Evolutionary conservation across 495 filamentous ascomycete species (phyloP), one percentile per base, ranked within the genome.

Genomic region (Podospora conica): DNA sequence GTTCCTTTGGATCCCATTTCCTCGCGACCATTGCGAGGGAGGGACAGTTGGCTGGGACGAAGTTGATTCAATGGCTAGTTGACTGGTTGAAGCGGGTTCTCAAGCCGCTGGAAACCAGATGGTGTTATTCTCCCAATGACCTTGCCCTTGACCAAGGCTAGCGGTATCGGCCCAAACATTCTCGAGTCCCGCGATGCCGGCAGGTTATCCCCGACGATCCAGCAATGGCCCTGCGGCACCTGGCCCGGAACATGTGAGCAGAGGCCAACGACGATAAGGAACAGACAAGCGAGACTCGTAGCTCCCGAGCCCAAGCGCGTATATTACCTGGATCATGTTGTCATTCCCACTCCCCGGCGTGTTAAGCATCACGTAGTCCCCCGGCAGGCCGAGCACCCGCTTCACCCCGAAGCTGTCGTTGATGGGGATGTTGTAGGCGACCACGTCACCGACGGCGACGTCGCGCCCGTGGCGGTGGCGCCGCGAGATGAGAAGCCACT

Each of bases 151-250:
- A 97, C 85, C 67, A 97, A 76, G 0, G 84, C 93, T 76, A 97
- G 77, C 12, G 95, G 93, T 21, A 98, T 70, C 0, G 95, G 91
- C 0, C 95, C 95, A 77, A 88, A 96, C 31, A 84, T 79, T 69
- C 95, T 86, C 64, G 92, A 96, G 80, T 98, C 95, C 58, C 90
- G 79, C 31, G 92, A 96, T 73, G 83, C 89, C 11, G 85, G 83
- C 57, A 94, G 72, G 77, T 97, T 97, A 73, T 98, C 95, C 5
- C 95, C 95, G 1, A 85, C 85, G 10, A 96, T 76, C 83, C 91
- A 97, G 69, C 90, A 92, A 81, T 97, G 94, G 9, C 95, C 95
- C 69, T 88, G 81, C 0, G 95, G 95, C 15, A 98, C 87, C 92
- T 94, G 23, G 20, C 18, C 7, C 23, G n/a, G 22, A 54, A 22